Evolutionary conservation across 768 basidiomycete genomes (phyloP).

Genomic region (Boletellus sp.): DNA sequence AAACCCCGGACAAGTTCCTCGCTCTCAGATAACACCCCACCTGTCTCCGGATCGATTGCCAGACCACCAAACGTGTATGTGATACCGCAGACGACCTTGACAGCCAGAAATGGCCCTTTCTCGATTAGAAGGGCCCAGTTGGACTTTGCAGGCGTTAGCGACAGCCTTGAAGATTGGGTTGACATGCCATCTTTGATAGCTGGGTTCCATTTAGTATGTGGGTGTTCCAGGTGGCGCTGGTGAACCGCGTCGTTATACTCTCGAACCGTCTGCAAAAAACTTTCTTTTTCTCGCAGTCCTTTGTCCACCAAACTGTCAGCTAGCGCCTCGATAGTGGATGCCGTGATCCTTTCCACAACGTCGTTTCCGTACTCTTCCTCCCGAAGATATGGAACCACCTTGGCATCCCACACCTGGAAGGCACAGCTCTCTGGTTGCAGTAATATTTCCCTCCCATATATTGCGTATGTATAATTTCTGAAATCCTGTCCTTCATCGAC

Average conservation of each 20-base stretch:
- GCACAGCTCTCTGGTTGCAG: slow-evolving; percentile 54
- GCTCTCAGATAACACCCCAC: slow-evolving; percentile 44
- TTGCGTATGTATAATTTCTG: slow-evolving; percentile 71
- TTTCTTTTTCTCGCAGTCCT: slow-evolving; percentile 43
- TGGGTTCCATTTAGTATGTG: slow-evolving; percentile 50
- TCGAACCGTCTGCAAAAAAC: slow-evolving; percentile 44
- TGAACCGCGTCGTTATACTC: slow-evolving; percentile 51
- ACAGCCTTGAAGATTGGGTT: slow-evolving; percentile 40
- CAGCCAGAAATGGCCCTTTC: slow-evolving; percentile 54
- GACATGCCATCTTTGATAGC: slow-evolving; percentile 60
- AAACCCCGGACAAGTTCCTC: slow-evolving; percentile 47
- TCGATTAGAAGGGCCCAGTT: slow-evolving; percentile 66
- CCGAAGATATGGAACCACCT: slow-evolving; percentile 42
- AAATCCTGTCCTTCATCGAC: slow-evolving; percentile 73
- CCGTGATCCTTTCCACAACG: slow-evolving; percentile 54
- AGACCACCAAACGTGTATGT: slow-evolving; percentile 74
- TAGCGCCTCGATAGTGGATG: slow-evolving; percentile 45
- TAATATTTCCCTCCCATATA: slow-evolving; percentile 59
- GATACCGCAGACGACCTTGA: slow-evolving; percentile 65
- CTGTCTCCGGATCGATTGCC: slow-evolving; percentile 52
- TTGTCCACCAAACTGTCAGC: slow-evolving; percentile 42
- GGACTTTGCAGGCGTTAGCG: slow-evolving; percentile 50
- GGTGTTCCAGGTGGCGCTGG: slow-evolving; percentile 34
- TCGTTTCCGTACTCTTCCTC: slow-evolving; percentile 65
- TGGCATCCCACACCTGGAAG: slow-evolving; percentile 64